Percentiles rank a stretch among this genome's conserved stretches.
phyloP scores from a whole-genome alignment of 805 yeast species.

The Metschnikowia amazonensis region DNA sequence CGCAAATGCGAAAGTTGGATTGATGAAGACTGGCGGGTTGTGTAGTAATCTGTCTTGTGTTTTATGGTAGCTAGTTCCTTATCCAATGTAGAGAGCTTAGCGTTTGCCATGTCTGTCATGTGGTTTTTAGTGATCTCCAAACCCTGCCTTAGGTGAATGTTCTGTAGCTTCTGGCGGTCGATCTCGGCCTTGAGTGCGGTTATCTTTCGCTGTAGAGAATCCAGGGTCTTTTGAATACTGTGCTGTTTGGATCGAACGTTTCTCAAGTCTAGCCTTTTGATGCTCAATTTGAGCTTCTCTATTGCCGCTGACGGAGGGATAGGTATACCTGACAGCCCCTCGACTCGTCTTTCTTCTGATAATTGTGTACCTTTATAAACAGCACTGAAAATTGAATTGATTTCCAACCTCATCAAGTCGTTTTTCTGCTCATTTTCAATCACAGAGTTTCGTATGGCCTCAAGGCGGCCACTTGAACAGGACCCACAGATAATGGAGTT shows the following conservation, averaged over 20 bases:
- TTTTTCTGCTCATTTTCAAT: constrained; percentile 25
- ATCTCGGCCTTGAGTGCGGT: neutral
- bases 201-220: neutral
- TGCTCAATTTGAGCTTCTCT: constrained; percentile 26
- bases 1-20: constrained; percentile 23
- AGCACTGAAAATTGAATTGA: constrained; percentile 25
- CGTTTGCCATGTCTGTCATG: constrained; percentile 6
- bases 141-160: neutral
- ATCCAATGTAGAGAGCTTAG: constrained; percentile 8
- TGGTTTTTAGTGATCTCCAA: neutral
- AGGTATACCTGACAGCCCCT: neutral
- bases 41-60: constrained; percentile 16
- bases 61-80: constrained; percentile 8
- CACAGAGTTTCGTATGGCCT: constrained; percentile 24
- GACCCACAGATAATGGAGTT: constrained; percentile 23
- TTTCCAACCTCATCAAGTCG: constrained; percentile 19
- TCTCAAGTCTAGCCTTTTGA: constrained; percentile 27
- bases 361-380: neutral
- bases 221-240: constrained; percentile 14
- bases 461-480: constrained; percentile 21
- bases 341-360: neutral
- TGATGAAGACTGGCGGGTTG: constrained; percentile 25
- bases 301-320: constrained; percentile 13
- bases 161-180: constrained; percentile 3
- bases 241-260: constrained; percentile 12